Evolutionary conservation across 1,284 basidiomycete genomes (phyloP).

Genomic region (Hymenochaete sp.): DNA sequence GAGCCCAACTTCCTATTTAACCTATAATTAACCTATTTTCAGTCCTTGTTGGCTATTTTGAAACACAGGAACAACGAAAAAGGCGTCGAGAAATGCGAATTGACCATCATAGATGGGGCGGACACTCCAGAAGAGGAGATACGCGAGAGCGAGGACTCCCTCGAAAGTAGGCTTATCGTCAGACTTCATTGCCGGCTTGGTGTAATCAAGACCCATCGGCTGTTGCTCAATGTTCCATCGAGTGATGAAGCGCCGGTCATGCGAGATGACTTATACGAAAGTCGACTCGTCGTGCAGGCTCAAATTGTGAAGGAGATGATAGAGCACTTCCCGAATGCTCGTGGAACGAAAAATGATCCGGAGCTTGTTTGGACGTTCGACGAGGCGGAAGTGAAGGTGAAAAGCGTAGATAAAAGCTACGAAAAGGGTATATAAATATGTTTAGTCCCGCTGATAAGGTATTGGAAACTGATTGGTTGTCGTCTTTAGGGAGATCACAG

Average conservation of each 20-base stretch:
- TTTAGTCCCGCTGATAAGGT: neutral
- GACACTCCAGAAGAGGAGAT: constrained; percentile 23
- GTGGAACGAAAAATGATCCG: constrained; percentile 56
- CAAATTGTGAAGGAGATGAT: constrained; percentile 63
- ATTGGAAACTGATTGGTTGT: neutral
- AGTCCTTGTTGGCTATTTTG: constrained; percentile 65
- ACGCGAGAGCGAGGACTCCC: constrained; percentile 43
- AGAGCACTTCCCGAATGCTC: constrained; percentile 66
- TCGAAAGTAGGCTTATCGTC: constrained; percentile 63
- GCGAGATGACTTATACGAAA: constrained; percentile 46
- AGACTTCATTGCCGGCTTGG: constrained; percentile 76
- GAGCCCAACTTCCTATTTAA: neutral
- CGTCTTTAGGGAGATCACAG: constrained; percentile 44
- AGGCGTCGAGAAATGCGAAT: constrained; percentile 63
- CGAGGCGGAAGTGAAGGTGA: constrained; percentile 54
- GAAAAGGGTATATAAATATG: constrained; percentile 39
- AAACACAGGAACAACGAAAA: constrained; percentile 68
- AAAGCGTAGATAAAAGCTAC: constrained; percentile 60
- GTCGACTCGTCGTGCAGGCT: constrained; percentile 61
- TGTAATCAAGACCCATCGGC: constrained; percentile 72
- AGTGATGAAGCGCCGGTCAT: constrained; percentile 53
- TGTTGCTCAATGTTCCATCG: constrained; percentile 49
- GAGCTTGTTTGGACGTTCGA: constrained; percentile 71
- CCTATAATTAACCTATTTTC: neutral
- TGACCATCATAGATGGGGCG: constrained; percentile 53